Conservation (phyloP, 257 asterid species). For the Gentiana dahurica region DNA sequence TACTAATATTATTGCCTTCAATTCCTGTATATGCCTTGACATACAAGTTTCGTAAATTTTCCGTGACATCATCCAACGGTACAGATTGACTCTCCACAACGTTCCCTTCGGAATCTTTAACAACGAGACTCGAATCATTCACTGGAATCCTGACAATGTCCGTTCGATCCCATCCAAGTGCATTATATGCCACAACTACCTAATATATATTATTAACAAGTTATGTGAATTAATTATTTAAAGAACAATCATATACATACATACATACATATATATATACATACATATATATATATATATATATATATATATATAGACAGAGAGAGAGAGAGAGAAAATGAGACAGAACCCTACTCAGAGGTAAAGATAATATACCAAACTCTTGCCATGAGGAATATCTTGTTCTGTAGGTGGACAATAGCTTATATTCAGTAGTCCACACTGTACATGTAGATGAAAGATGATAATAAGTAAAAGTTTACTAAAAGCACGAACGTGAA, state of each 20-base stretch:
- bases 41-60: conserved; percentile 41
- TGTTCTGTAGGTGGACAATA: conserved; percentile 74
- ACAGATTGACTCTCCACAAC: conserved; percentile 41
- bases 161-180: conserved; percentile 80
- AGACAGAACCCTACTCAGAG: too few species aligned
- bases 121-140: conserved; percentile 43
- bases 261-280: too few species aligned
- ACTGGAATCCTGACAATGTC: conserved; percentile 71
- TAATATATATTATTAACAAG: conserved; percentile 14
- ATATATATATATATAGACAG: background rate
- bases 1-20: conserved; percentile 23
- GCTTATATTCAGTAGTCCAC: conserved; percentile 73
- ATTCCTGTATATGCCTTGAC: conserved; percentile 61
- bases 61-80: conserved; percentile 53
- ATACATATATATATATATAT: background rate
- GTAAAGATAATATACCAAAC: conserved; percentile 39
- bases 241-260: background rate
- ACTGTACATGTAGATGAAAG: conserved; percentile 32
- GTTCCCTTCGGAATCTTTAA: conserved; percentile 51
- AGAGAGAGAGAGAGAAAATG: conserved; percentile 8
- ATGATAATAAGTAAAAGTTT: background rate
- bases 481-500: too few species aligned
- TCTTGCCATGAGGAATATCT: conserved; percentile 47
- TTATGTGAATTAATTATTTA: background rate
- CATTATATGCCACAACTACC: conserved; percentile 71